A percentile compares a stretch with the other conserved stretches of the same genome.
Evolutionary conservation across 192 early-diverging fungal genomes (phyloP).

Genomic region (Phycomyces nitens): DNA sequence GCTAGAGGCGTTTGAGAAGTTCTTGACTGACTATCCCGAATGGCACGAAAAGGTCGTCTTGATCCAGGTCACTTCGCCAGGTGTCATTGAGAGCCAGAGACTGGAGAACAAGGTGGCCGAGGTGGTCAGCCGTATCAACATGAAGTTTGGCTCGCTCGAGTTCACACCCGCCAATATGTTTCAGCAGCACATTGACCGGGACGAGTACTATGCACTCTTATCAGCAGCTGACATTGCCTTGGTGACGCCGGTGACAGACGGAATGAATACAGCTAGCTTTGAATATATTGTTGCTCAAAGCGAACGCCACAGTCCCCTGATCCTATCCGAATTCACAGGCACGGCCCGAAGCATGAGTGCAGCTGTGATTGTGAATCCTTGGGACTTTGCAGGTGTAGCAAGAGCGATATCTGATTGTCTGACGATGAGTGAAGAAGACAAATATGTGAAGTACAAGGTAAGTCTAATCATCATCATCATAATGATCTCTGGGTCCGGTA

Average conservation of each 20-base stretch:
- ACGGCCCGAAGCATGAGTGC: slow-evolving; percentile 79
- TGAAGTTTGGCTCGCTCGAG: slow-evolving; percentile 90
- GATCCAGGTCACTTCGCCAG: slow-evolving; percentile 93
- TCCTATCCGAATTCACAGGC: slow-evolving; percentile 96
- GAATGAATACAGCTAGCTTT: slow-evolving; percentile 96
- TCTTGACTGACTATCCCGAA: slow-evolving; percentile 86
- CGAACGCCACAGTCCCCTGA: slow-evolving; percentile 80
- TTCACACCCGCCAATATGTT: slow-evolving; percentile 93
- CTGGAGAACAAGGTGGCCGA: slow-evolving; percentile 87
- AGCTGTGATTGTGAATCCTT: slow-evolving; percentile 85
- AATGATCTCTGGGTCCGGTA: no score
- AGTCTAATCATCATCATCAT: no score
- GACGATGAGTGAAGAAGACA: slow-evolving; percentile 61
- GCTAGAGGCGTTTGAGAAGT: slow-evolving; percentile 91
- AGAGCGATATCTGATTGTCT: slow-evolving; percentile 73
- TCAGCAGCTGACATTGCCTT: slow-evolving; percentile 90
- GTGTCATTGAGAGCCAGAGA: slow-evolving; percentile 61
- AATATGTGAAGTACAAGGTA: slow-evolving; percentile 56
- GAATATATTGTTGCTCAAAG: slow-evolving; percentile 93
- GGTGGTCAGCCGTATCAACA: slow-evolving; percentile 90
- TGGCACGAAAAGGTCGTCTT: slow-evolving; percentile 89
- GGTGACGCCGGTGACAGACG: slow-evolving; percentile 90
- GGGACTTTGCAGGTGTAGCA: slow-evolving; percentile 82
- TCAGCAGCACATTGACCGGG: slow-evolving; percentile 86
- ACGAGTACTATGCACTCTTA: slow-evolving; percentile 94